Evolutionary conservation across 345 rosid genomes (phyloP).

Genomic region (Raphanus sativus): DNA sequence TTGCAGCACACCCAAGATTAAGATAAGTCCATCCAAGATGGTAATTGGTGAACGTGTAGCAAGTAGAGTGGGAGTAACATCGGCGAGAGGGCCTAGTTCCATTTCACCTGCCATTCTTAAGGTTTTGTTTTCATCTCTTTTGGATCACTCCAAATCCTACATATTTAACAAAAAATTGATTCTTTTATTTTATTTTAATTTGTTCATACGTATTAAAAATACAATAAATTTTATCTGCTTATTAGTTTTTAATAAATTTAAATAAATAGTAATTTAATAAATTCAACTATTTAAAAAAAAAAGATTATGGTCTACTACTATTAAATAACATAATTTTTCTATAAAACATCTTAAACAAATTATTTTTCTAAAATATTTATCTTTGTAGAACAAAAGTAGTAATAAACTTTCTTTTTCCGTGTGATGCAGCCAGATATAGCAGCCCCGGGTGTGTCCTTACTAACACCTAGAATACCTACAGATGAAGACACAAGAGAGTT

Average conservation of each 20-base stretch:
- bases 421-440: slow-evolving; percentile 31
- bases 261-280: too few species aligned
- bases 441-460: slow-evolving; percentile 15
- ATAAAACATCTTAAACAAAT: too few species aligned
- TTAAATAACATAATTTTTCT: too few species aligned
- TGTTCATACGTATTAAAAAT: not conserved
- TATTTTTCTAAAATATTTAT: too few species aligned
- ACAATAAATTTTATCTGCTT: not conserved
- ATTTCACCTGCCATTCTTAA: slow-evolving; percentile 26
- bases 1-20: slow-evolving; percentile 12
- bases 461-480: slow-evolving; percentile 21
- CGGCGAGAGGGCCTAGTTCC: slow-evolving; percentile 27
- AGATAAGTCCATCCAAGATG: slow-evolving; percentile 23
- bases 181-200: too few species aligned
- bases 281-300: too few species aligned
- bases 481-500: slow-evolving; percentile 14
- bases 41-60: slow-evolving; percentile 4
- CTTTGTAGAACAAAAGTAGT: not conserved
- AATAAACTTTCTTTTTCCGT: not conserved
- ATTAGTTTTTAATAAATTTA: too few species aligned
- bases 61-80: slow-evolving; percentile 5
- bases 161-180: too few species aligned
- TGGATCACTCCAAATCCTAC: not conserved
- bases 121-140: slow-evolving; percentile 4
- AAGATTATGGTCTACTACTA: too few species aligned